These are phyloP conservation scores for Davidsoniella virescens DNA, from an alignment of 2,329 filamentous ascomycete species.

Conservation along the genomic window DNA sequence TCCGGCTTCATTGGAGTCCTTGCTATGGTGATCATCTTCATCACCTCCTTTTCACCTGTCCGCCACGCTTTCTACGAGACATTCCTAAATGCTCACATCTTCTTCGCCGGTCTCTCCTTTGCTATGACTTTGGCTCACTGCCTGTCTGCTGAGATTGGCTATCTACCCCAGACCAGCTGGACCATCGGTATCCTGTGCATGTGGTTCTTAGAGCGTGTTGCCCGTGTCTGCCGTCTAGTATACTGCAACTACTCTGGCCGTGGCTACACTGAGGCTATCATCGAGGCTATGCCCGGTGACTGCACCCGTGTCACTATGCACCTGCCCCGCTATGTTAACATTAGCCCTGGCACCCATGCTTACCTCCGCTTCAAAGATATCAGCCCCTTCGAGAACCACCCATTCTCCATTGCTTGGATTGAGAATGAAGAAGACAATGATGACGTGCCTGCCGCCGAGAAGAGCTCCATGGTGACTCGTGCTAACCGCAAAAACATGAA, in stretches of 20 bases:
- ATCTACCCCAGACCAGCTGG: conserved; percentile 56
- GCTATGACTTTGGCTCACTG: conserved; percentile 67
- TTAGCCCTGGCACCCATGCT: conserved; percentile 56
- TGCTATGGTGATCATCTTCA: conserved; percentile 46
- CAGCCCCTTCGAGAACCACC: conserved; percentile 56
- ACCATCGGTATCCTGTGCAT: conserved; percentile 58
- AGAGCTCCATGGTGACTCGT: conserved; percentile 22
- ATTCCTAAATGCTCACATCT: conserved; percentile 75
- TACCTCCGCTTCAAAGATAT: conserved; percentile 56
- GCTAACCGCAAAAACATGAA: conserved; percentile 27
- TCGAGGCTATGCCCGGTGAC: conserved; percentile 55
- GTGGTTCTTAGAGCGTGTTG: conserved; percentile 57
- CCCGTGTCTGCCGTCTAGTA: conserved; percentile 44
- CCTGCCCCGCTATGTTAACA: conserved; percentile 47
- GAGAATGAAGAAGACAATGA: conserved; percentile 33
- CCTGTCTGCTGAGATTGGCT: conserved; percentile 46
- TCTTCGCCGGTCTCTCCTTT: conserved; percentile 52
- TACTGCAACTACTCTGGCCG: conserved; percentile 48
- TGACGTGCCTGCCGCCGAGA: conserved; percentile 26
- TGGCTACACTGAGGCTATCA: conserved; percentile 45
- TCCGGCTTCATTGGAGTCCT: conserved; percentile 46
- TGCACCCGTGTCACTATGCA: conserved; percentile 53
- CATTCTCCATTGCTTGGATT: conserved; percentile 65
- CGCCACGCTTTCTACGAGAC: conserved; percentile 96
- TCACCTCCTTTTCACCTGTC: conserved; percentile 61